Conservation (phyloP, 345 rosid species). For the Corchorus capsularis region DNA sequence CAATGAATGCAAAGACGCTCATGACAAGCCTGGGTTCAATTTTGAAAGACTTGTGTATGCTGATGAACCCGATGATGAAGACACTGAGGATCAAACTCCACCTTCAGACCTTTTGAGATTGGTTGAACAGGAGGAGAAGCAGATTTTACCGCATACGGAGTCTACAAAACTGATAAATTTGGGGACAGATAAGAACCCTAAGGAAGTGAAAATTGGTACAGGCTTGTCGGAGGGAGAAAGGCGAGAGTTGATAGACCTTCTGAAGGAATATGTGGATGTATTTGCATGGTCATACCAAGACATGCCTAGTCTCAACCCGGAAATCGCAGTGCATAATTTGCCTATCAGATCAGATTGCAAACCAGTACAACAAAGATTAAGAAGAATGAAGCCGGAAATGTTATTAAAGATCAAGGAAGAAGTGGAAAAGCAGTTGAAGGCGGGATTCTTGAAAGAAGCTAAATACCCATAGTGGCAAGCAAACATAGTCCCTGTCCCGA, state of each 20-base stretch:
- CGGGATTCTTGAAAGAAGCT: neutral
- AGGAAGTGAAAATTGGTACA: neutral
- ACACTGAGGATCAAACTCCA: too few relatives aligned
- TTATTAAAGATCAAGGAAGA: neutral
- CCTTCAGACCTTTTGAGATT: too few relatives aligned
- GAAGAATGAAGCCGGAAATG: too few relatives aligned
- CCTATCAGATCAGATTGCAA: neutral
- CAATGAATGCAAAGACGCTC: too few relatives aligned
- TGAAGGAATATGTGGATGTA: neutral
- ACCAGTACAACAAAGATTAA: too few relatives aligned
- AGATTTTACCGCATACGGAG: too few relatives aligned
- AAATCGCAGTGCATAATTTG: neutral
- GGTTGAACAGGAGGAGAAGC: too few relatives aligned
- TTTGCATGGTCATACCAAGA: neutral
- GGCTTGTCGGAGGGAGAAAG: neutral
- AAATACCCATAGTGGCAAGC: neutral
- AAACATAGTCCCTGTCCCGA: neutral
- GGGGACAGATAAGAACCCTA: too few relatives aligned
- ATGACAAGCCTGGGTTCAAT: too few relatives aligned
- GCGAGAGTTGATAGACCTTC: neutral
- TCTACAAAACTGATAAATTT: too few relatives aligned
- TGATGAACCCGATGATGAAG: too few relatives aligned
- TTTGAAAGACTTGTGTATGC: too few relatives aligned
- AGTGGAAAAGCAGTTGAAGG: neutral
- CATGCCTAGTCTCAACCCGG: neutral